Evolutionary conservation across 163 green algal genomes (phyloP).

Genomic region (Prototheca wickerhamii): DNA sequence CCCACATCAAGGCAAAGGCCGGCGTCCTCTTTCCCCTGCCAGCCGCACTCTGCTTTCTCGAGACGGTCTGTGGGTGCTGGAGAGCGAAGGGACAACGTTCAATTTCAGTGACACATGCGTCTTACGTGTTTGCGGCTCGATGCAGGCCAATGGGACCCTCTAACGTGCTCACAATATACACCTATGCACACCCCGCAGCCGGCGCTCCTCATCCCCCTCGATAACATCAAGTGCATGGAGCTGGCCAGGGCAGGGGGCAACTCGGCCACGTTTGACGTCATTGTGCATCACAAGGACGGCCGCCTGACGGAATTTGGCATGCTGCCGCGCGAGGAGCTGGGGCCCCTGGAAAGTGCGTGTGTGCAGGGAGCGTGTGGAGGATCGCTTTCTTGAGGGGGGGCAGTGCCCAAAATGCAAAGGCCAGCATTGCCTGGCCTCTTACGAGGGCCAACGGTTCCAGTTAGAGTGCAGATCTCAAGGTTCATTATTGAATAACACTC

Average conservation of each 20-base stretch:
- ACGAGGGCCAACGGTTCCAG: too few species aligned
- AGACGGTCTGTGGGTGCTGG: constrained; percentile 2
- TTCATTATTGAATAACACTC: too few species aligned
- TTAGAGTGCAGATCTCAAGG: too few species aligned
- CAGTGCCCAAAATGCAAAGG: background rate
- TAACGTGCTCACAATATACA: too few species aligned
- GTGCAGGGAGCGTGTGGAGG: too few species aligned
- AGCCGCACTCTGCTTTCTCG: constrained; percentile 27
- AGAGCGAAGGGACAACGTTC: background rate
- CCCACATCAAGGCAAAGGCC: constrained; percentile 20
- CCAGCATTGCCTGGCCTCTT: too few species aligned
- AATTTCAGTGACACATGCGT: too few species aligned
- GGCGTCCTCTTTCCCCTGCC: constrained; percentile 28
- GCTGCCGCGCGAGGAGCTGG: constrained; percentile 14
- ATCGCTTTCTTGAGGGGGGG: too few species aligned
- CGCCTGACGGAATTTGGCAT: constrained; percentile 23
- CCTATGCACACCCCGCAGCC: constrained; percentile 17
- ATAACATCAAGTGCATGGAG: constrained; percentile 20
- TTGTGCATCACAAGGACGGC: constrained; percentile 17
- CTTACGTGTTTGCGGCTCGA: too few species aligned
- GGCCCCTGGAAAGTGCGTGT: constrained; percentile 13
- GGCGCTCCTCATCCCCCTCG: constrained; percentile 22
- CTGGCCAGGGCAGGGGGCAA: constrained; percentile 21
- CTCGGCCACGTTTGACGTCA: constrained; percentile 33
- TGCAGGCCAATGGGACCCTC: too few species aligned